Conservation (phyloP, 495 filamentous ascomycete genomes). For the Neurospora sp. region DNA sequence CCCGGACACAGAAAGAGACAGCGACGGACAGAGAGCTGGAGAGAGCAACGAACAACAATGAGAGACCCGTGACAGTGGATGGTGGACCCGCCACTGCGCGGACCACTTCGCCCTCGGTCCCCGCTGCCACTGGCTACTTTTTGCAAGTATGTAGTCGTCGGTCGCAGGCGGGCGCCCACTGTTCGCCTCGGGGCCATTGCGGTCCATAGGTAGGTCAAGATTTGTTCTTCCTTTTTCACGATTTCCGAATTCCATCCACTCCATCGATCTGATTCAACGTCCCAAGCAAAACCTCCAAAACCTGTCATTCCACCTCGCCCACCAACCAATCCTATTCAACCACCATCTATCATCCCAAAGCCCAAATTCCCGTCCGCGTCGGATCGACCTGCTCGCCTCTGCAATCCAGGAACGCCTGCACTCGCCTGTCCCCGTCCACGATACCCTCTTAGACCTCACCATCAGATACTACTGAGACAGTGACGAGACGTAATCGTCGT, state of each 20-base stretch:
- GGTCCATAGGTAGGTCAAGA: constrained; percentile 7
- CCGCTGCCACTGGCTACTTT: background rate
- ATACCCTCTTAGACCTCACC: background rate
- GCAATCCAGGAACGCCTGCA: background rate
- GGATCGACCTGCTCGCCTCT: background rate
- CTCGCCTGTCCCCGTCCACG: background rate
- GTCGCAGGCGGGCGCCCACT: background rate
- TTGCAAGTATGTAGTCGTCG: background rate
- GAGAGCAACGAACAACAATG: background rate
- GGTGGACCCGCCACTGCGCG: constrained; percentile 13
- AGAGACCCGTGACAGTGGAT: constrained; percentile 6
- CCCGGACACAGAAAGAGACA: background rate
- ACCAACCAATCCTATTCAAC: background rate
- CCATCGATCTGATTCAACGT: background rate
- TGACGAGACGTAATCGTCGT: background rate
- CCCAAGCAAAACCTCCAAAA: background rate
- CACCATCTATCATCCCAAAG: background rate
- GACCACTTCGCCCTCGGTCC: constrained; percentile 1
- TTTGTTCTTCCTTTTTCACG: constrained; percentile 13
- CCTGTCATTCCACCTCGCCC: background rate
- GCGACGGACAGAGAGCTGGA: background rate
- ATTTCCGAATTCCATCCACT: constrained; percentile 2
- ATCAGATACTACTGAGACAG: background rate
- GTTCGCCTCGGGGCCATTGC: background rate
- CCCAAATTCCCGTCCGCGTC: background rate